A percentile compares a stretch with the other conserved stretches of the same genome.
Conservation (phyloP, 2,329 filamentous ascomycete genomes). For the Apiospora pterosperma region DNA sequence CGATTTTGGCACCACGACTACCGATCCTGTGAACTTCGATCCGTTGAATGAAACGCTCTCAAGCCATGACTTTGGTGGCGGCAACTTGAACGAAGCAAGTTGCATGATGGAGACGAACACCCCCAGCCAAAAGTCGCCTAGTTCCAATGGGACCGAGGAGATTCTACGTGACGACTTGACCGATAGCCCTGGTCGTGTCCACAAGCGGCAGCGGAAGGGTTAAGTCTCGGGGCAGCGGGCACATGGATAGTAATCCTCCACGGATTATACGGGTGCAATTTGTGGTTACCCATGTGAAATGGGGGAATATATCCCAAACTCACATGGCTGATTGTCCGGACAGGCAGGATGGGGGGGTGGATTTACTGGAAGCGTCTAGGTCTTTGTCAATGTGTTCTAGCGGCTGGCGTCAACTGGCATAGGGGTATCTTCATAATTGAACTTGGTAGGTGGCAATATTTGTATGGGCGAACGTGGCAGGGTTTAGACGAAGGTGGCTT, state of each 20-base stretch:
- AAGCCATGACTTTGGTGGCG: conserved; percentile 8
- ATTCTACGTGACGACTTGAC: conserved; percentile 41
- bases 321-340: background rate
- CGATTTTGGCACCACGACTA: conserved; percentile 35
- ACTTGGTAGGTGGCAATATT: background rate
- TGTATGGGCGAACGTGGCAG: background rate
- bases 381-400: background rate
- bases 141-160: conserved; percentile 48
- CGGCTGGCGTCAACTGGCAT: background rate
- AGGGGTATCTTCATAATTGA: background rate
- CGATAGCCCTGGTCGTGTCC: conserved; percentile 25
- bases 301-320: background rate
- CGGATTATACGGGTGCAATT: background rate
- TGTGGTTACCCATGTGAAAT: background rate
- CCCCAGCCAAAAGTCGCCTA: conserved; percentile 37
- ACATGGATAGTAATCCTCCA: background rate
- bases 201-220: conserved; percentile 29
- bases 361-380: background rate
- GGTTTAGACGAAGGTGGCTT: background rate
- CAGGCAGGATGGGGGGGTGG: background rate
- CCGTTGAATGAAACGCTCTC: conserved; percentile 22
- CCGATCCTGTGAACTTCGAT: conserved; percentile 19
- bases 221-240: conserved; percentile 10
- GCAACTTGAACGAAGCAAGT: conserved; percentile 10
- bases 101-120: conserved; percentile 26